Percentiles rank a stretch among this genome's conserved stretches.
These are phyloP conservation scores for Tetrapisispora namnaoensis DNA, from an alignment of 805 yeast species.

Conservation along the genomic window DNA sequence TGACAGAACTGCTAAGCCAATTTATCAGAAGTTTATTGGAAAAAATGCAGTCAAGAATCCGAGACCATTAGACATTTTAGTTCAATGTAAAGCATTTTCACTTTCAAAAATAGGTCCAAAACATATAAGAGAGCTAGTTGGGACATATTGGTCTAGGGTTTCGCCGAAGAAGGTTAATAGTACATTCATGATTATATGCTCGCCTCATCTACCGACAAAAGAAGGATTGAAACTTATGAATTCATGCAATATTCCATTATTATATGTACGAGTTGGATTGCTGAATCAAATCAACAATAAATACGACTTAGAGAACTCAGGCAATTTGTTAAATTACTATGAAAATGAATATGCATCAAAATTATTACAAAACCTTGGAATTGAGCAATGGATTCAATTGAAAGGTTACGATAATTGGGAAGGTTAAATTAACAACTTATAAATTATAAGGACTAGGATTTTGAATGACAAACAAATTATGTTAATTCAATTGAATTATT, in stretches of 20 bases:
- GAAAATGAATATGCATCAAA: slow-evolving; percentile 24
- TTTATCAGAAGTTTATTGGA: slow-evolving; percentile 8
- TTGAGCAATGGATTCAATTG: slow-evolving; percentile 24
- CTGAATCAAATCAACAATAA: slow-evolving; percentile 4
- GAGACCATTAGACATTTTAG: slow-evolving; percentile 15
- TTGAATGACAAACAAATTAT: no score
- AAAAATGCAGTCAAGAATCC: slow-evolving; percentile 2
- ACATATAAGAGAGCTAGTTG: slow-evolving; percentile 27
- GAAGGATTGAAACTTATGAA: slow-evolving; percentile 25
- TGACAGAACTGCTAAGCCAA: slow-evolving; percentile 14
- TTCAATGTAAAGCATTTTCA: slow-evolving; percentile 28
- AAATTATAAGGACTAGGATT: background rate
- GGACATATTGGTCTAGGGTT: slow-evolving; percentile 21
- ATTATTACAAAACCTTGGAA: slow-evolving; percentile 19
- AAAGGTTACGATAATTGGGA: slow-evolving; percentile 5
- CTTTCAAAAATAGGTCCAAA: slow-evolving; percentile 22
- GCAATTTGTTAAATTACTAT: slow-evolving; percentile 23
- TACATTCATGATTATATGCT: slow-evolving; percentile 24
- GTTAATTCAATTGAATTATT: no score
- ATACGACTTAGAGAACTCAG: slow-evolving; percentile 21
- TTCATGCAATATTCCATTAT: slow-evolving; percentile 20
- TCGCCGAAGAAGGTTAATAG: slow-evolving; percentile 11
- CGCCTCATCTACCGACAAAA: slow-evolving; percentile 25
- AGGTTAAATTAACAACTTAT: background rate
- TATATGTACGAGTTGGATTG: slow-evolving; percentile 24